Percentiles rank a stretch among this genome's conserved stretches.
phyloP scores from a whole-genome alignment of 164 flowering plant species.

The Umbellularia californica region DNA sequence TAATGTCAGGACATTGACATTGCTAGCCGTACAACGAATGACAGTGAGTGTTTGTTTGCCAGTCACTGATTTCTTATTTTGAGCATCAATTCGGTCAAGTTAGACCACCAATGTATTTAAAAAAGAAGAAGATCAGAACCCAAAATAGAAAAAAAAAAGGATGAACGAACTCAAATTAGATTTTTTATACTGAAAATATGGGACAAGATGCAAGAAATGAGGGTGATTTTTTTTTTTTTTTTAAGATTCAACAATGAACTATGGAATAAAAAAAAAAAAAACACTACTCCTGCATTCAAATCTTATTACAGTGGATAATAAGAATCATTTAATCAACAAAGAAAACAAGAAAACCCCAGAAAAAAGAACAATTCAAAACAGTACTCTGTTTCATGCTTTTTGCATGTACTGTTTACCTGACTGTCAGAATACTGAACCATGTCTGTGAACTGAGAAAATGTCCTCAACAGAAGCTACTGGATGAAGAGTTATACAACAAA shows the following conservation, averaged over 20 bases:
- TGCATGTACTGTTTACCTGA: neutral
- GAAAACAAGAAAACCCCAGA: neutral
- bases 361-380: neutral
- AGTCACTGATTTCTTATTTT: too few species aligned
- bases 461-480: neutral
- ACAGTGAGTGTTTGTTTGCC: neutral
- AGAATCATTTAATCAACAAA: neutral
- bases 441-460: neutral
- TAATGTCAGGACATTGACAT: too few species aligned
- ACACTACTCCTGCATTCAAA: neutral
- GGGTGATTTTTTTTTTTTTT: too few species aligned
- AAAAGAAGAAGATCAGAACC: too few species aligned
- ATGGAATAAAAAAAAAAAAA: too few species aligned
- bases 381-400: neutral
- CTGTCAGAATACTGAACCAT: conserved; percentile 5
- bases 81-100: too few species aligned
- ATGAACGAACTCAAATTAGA: too few species aligned
- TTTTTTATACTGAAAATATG: too few species aligned
- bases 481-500: neutral
- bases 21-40: neutral
- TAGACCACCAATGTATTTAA: too few species aligned
- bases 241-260: neutral
- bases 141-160: too few species aligned
- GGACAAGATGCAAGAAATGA: too few species aligned
- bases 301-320: too few species aligned